phyloP scores from a whole-genome alignment of 176 grass and related monocot genomes.

The Leersia perrieri region DNA sequence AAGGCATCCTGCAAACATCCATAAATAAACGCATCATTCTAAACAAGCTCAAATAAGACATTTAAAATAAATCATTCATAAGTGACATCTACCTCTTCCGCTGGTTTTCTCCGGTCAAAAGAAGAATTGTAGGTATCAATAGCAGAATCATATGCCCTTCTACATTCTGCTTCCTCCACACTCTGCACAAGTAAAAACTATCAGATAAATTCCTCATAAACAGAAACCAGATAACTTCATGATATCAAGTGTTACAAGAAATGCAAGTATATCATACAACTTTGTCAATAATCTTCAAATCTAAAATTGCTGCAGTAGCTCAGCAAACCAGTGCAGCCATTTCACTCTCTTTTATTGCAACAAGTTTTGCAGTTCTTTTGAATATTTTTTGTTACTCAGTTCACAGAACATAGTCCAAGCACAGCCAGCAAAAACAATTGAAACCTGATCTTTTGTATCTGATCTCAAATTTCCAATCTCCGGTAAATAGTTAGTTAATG shows the following conservation, averaged over 20 bases:
- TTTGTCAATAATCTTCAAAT: neutral
- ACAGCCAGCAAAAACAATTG: neutral
- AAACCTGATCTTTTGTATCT: neutral
- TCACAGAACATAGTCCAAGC: neutral
- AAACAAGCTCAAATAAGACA: conserved; percentile 19
- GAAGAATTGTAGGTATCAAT: conserved; percentile 70
- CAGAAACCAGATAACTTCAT: neutral
- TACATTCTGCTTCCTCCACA: conserved; percentile 96
- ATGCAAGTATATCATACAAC: neutral
- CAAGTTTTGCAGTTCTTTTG: neutral
- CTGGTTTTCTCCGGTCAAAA: conserved; percentile 69
- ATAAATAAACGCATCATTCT: neutral
- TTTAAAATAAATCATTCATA: conserved; percentile 4
- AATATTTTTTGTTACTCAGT: neutral
- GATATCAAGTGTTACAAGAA: neutral
- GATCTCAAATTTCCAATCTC: neutral
- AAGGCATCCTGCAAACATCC: conserved; percentile 51
- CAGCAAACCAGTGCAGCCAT: neutral
- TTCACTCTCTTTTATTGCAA: neutral
- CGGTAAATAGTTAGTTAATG: neutral
- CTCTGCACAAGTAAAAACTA: conserved; percentile 44
- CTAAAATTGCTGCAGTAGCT: neutral
- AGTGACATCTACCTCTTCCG: conserved; percentile 68
- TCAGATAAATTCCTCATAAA: conserved; percentile 15
- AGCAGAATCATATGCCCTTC: conserved; percentile 84